A percentile compares a stretch with the other conserved stretches of the same genome.
These are phyloP conservation scores for Puya raimondii DNA, from an alignment of 176 grass and related monocot genomes.

Conservation along the genomic window DNA sequence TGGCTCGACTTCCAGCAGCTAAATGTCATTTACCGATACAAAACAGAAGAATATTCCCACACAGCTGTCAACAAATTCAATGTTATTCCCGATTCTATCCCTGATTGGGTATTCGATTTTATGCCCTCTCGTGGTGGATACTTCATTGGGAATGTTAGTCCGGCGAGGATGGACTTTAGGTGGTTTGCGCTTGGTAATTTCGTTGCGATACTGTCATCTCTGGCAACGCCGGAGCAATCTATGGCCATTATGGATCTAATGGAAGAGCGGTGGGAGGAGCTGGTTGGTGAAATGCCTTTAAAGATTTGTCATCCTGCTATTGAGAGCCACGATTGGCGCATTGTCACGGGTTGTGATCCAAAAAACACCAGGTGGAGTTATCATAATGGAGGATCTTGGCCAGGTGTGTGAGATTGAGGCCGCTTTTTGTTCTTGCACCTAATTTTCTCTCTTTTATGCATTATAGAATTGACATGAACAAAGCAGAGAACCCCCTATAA, in stretches of 20 bases:
- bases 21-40: conserved; percentile 78
- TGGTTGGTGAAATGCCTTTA: conserved; percentile 83
- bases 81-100: conserved; percentile 94
- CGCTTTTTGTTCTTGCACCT: not conserved
- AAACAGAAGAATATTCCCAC: conserved; percentile 97
- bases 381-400: conserved; percentile 93
- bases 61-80: conserved; percentile 99
- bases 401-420: conserved; percentile 26
- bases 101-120: conserved; percentile 91
- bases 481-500: not conserved
- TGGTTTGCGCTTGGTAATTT: conserved; percentile 91
- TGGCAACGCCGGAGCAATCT: conserved; percentile 78
- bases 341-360: conserved; percentile 70
- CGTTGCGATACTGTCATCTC: conserved; percentile 74
- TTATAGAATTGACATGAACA: not conserved
- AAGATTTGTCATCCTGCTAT: conserved; percentile 85
- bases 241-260: conserved; percentile 85
- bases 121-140: conserved; percentile 80
- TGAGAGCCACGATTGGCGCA: conserved; percentile 74
- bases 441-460: not conserved
- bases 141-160: conserved; percentile 95
- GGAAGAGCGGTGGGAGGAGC: conserved; percentile 84
- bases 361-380: conserved; percentile 98
- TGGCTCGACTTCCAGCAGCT: conserved; percentile 87
- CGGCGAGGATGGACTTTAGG: conserved; percentile 83